A percentile compares a stretch with the other conserved stretches of the same genome.
These are phyloP conservation scores for Botryotinia globosa DNA, from an alignment of 2,329 filamentous ascomycete species.

Conservation along the genomic window DNA sequence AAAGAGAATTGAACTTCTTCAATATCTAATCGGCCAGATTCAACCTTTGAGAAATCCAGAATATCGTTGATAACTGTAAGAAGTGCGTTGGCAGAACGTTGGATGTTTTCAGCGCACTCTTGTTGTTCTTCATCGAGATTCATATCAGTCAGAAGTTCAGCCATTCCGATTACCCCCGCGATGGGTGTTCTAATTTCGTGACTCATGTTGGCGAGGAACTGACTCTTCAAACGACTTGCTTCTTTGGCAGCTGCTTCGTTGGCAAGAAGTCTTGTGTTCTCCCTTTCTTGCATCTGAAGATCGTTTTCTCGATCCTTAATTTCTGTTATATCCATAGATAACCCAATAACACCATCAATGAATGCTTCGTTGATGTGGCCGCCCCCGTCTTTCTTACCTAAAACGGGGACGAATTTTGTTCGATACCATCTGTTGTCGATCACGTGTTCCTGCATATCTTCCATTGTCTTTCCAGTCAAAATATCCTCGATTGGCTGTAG, in stretches of 20 bases:
- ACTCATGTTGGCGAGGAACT: conserved; percentile 80
- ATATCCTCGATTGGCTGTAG: conserved; percentile 61
- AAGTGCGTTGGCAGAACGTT: conserved; percentile 74
- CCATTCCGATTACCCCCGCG: conserved; percentile 77
- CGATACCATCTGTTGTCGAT: conserved; percentile 62
- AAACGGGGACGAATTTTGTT: conserved; percentile 67
- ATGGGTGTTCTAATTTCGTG: conserved; percentile 78
- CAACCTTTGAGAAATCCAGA: conserved; percentile 83
- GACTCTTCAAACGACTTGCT: conserved; percentile 74
- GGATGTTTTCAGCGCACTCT: conserved; percentile 75
- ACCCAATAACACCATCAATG: conserved; percentile 70
- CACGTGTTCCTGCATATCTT: conserved; percentile 59
- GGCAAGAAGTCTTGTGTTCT: conserved; percentile 68
- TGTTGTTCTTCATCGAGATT: conserved; percentile 66
- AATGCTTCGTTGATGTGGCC: conserved; percentile 48
- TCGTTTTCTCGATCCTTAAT: conserved; percentile 63
- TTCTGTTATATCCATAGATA: conserved; percentile 79
- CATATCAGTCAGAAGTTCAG: conserved; percentile 69
- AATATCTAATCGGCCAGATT: conserved; percentile 72
- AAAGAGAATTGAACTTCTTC: conserved; percentile 79
- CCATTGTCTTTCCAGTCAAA: conserved; percentile 55
- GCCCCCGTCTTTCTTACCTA: conserved; percentile 54
- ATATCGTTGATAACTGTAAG: conserved; percentile 91
- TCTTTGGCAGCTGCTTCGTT: conserved; percentile 78
- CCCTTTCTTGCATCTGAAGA: conserved; percentile 60